Conservation (phyloP, 2,329 filamentous ascomycete species). For the Aureobasidium subglaciale region DNA sequence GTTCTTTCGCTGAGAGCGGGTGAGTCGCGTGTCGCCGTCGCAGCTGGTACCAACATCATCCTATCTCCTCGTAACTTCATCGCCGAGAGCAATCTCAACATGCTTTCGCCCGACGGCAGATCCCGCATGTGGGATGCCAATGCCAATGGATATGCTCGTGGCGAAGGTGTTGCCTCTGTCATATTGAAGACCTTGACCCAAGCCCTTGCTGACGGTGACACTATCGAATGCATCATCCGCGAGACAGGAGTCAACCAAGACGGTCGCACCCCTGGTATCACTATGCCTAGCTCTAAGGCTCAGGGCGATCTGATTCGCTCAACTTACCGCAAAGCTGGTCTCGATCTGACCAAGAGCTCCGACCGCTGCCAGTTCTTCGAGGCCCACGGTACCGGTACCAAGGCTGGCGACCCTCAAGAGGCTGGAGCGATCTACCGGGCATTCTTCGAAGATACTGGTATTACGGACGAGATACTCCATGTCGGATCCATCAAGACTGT, state of each 20-base stretch:
- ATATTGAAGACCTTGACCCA: slow-evolving; percentile 40
- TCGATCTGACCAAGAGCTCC: slow-evolving; percentile 24
- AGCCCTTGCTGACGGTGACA: slow-evolving; percentile 42
- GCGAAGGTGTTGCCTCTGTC: slow-evolving; percentile 46
- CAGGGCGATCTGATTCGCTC: slow-evolving; percentile 33
- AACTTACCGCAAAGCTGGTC: slow-evolving; percentile 31
- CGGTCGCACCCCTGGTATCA: slow-evolving; percentile 35
- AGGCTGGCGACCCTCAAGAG: slow-evolving; percentile 24
- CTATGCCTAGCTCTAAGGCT: slow-evolving; percentile 30
- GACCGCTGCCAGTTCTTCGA: slow-evolving; percentile 32
- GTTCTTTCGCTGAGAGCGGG: slow-evolving; percentile 25
- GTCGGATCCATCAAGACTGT: slow-evolving; percentile 29
- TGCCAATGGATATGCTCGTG: slow-evolving; percentile 46
- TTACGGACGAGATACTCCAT: slow-evolving; percentile 1
- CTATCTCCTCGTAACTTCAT: slow-evolving; percentile 22
- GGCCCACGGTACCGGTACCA: slow-evolving; percentile 26
- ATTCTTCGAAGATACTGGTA: slow-evolving; percentile 20
- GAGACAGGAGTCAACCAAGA: slow-evolving; percentile 33
- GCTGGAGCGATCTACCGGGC: slow-evolving; percentile 29
- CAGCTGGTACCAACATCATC: slow-evolving; percentile 23
- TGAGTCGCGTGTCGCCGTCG: slow-evolving; percentile 27
- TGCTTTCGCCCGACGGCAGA: slow-evolving; percentile 31
- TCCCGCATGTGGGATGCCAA: slow-evolving; percentile 33
- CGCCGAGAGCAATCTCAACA: slow-evolving; percentile 24
- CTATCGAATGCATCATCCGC: slow-evolving; percentile 35